phyloP scores from a whole-genome alignment of 176 grass and related monocot genomes.

The Zoysia japonica region DNA sequence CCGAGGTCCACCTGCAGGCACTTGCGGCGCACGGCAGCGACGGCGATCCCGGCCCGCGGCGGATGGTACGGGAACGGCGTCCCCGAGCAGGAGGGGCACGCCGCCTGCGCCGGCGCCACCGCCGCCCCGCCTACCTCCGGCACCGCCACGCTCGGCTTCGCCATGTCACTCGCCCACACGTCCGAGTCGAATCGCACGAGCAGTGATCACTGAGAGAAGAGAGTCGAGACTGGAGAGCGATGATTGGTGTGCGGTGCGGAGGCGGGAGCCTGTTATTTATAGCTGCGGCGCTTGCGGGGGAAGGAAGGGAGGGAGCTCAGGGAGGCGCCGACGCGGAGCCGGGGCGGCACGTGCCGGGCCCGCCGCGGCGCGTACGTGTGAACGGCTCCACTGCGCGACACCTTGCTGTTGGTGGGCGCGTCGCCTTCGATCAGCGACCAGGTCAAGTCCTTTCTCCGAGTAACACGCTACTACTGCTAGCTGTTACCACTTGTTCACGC shows the following conservation, averaged over 20 bases:
- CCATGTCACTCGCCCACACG: slow-evolving; percentile 36
- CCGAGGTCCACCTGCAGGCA: slow-evolving; percentile 63
- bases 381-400: slow-evolving; percentile 7
- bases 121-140: slow-evolving; percentile 53
- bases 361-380: slow-evolving; percentile 6
- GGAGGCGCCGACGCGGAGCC: slow-evolving; percentile 37
- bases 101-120: slow-evolving; percentile 30
- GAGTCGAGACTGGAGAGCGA: not conserved
- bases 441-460: not conserved
- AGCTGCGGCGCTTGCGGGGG: slow-evolving; percentile 8
- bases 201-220: not conserved
- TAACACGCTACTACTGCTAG: too few species aligned
- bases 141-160: slow-evolving; percentile 72
- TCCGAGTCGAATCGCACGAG: too few species aligned
- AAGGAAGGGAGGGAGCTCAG: not conserved
- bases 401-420: not conserved
- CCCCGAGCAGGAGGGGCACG: slow-evolving; percentile 43
- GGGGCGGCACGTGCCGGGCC: slow-evolving; percentile 33
- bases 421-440: not conserved
- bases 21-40: slow-evolving; percentile 61
- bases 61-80: slow-evolving; percentile 69
- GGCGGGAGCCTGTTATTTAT: slow-evolving; percentile 39
- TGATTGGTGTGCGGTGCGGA: slow-evolving; percentile 33
- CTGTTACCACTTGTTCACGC: not conserved
- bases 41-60: slow-evolving; percentile 41